Conservation (phyloP, 495 filamentous ascomycete species). For the Hypoxylon subgilvum region DNA sequence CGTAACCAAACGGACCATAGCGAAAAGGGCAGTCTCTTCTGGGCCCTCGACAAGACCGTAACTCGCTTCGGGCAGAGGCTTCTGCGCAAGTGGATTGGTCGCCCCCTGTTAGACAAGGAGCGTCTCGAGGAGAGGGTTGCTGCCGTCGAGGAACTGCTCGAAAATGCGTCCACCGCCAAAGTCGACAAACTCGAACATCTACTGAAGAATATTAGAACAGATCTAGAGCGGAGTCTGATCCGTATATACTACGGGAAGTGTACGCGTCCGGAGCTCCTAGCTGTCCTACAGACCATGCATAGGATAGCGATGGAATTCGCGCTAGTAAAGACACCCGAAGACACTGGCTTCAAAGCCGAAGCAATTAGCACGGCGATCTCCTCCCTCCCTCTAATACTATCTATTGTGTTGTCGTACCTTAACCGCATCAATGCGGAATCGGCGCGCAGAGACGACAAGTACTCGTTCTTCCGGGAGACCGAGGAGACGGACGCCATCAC, state of each 20-base stretch:
- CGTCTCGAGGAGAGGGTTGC: conserved; percentile 81
- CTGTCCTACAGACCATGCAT: conserved; percentile 83
- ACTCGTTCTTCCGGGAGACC: conserved; percentile 86
- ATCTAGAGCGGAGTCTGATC: conserved; percentile 90
- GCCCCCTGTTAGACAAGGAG: conserved; percentile 80
- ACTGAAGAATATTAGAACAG: conserved; percentile 72
- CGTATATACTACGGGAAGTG: conserved; percentile 97
- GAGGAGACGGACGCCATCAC: conserved; percentile 85
- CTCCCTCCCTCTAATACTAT: conserved; percentile 75
- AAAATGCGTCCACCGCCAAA: conserved; percentile 64
- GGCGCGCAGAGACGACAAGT: conserved; percentile 87
- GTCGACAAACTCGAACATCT: conserved; percentile 76
- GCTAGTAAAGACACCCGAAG: conserved; percentile 64
- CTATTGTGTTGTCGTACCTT: conserved; percentile 72
- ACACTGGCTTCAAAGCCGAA: conserved; percentile 75
- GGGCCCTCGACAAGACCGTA: conserved; percentile 90
- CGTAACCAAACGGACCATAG: conserved; percentile 90
- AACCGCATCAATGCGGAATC: conserved; percentile 86
- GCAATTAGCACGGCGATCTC: conserved; percentile 76
- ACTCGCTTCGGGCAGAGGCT: conserved; percentile 89
- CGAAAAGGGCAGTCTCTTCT: conserved; percentile 89
- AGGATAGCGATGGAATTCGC: conserved; percentile 76
- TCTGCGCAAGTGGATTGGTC: conserved; percentile 92
- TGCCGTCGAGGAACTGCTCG: conserved; percentile 88
- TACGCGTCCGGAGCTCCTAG: conserved; percentile 85